Evolutionary conservation across 139 green algal species (phyloP), one percentile per base, ranked within the genome.

Genomic region (Closterium sp.): DNA sequence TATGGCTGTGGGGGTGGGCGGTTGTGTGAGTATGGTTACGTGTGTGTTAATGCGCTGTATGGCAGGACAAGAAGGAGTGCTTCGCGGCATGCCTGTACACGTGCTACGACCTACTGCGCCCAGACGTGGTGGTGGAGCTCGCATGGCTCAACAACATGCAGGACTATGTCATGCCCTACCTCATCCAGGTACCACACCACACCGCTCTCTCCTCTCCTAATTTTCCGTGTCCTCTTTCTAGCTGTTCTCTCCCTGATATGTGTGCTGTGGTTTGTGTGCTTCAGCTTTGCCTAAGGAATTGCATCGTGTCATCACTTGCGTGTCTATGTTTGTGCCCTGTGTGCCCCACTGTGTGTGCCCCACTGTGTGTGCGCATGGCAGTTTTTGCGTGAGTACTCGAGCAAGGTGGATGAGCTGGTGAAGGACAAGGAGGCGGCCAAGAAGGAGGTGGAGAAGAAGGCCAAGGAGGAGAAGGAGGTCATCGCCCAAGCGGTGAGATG

Each of bases 81-180:
- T 99, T 99, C 93, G 97, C 98, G 19, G 97, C 98, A n/a, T 96
- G 93, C 91, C 95, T 99, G 42, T 99, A 97, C 97, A 98, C 97
- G 28, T 99, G 98, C 96, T 99, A 99, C 96, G 97, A 99, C 90
- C 97, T 99, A 34, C 95, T 99, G 90, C 96, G 96, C 94, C 97
- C 98, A 1, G 98, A 99, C 92, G 96, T 98, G 19, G 98, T 97
- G 42, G 92, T 99, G 91, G 98, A 99, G 96, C 95, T 99, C 73
- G 98, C 98, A 21, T 99, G 98, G 98, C 96, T 97, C 94, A 97
- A 99, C 96, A 97, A 97, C 32, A 96, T 99, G 50, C 97, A 95
- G 42, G 97, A 99, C 93, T 97, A 95, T 32, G 96, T 97, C 10
- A 99, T 99, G 97, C 98, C 98, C 2, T 99, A 97, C 96, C 96